phyloP scores from a whole-genome alignment of 805 yeast genomes.

The Wickerhamiella brachini region DNA sequence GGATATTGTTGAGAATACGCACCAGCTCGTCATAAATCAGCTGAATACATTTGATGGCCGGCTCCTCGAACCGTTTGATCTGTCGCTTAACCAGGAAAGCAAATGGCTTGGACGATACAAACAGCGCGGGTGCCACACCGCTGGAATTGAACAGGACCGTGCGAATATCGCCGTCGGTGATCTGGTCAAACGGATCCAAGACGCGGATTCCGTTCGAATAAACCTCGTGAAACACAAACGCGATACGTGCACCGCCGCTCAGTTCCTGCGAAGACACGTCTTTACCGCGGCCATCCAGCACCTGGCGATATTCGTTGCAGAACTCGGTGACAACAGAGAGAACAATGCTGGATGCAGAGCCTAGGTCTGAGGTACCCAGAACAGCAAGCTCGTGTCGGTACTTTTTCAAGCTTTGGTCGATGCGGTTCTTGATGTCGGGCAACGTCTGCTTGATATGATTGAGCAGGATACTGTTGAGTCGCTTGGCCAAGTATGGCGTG shows the following conservation, averaged over 20 bases:
- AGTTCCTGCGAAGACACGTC: slow-evolving; percentile 82
- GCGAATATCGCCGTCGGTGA: slow-evolving; percentile 88
- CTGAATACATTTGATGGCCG: slow-evolving; percentile 75
- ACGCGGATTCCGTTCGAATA: slow-evolving; percentile 86
- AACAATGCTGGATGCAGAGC: slow-evolving; percentile 81
- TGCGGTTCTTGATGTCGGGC: slow-evolving; percentile 88
- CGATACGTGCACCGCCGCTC: slow-evolving; percentile 96
- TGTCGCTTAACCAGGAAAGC: slow-evolving; percentile 89
- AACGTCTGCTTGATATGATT: slow-evolving; percentile 79
- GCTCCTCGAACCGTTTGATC: slow-evolving; percentile 88
- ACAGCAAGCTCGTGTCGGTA: slow-evolving; percentile 64
- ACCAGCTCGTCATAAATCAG: slow-evolving; percentile 90
- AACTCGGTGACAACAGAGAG: slow-evolving; percentile 87
- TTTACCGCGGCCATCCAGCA: slow-evolving; percentile 84
- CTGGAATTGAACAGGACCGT: slow-evolving; percentile 95
- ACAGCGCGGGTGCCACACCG: slow-evolving; percentile 88
- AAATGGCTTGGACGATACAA: slow-evolving; percentile 95
- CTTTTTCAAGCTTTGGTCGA: slow-evolving; percentile 73
- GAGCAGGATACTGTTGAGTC: slow-evolving; percentile 74
- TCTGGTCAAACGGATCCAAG: slow-evolving; percentile 91
- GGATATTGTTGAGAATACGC: slow-evolving; percentile 74
- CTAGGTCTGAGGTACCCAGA: slow-evolving; percentile 68
- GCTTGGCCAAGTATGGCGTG: slow-evolving; percentile 89
- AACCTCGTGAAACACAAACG: slow-evolving; percentile 94
- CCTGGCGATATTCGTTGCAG: slow-evolving; percentile 80